Conservation (phyloP, 176 grass and related monocot species). For the Phoenix roebelenii region DNA sequence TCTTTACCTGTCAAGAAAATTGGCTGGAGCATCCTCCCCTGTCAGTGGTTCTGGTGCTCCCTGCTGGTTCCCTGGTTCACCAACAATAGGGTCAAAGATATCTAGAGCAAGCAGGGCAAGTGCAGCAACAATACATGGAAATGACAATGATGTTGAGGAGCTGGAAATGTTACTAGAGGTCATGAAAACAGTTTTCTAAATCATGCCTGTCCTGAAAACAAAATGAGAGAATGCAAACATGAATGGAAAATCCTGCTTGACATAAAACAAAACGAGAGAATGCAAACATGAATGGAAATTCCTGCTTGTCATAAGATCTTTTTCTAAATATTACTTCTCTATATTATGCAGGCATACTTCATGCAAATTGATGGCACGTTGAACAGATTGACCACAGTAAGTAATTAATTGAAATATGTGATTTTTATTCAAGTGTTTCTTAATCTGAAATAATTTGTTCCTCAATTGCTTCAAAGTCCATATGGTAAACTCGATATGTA, state of each 20-base stretch:
- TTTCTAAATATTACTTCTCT: conserved; percentile 24
- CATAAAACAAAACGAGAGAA: too few species aligned
- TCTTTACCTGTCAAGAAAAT: conserved; percentile 98
- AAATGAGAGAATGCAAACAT: too few species aligned
- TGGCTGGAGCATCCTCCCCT: conserved; percentile 74
- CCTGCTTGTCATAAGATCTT: too few species aligned
- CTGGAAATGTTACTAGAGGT: conserved; percentile 99
- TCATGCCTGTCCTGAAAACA: background rate
- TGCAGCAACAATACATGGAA: conserved; percentile 84
- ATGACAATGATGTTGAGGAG: conserved; percentile 99
- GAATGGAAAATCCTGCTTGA: too few species aligned
- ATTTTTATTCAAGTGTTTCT: background rate
- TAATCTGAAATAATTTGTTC: too few species aligned
- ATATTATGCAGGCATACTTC: conserved; percentile 88
- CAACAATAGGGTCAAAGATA: conserved; percentile 93
- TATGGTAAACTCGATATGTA: too few species aligned
- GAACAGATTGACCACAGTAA: conserved; percentile 94
- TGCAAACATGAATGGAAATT: too few species aligned
- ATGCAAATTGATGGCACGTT: conserved; percentile 99
- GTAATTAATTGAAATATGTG: conserved; percentile 7
- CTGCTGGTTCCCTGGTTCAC: conserved; percentile 75
- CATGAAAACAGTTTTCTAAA: background rate
- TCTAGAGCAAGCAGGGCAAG: conserved; percentile 92
- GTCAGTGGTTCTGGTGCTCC: conserved; percentile 68
- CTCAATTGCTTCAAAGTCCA: too few species aligned